Evolutionary conservation across 495 filamentous ascomycete species (phyloP).

Genomic region (Podospora australis): DNA sequence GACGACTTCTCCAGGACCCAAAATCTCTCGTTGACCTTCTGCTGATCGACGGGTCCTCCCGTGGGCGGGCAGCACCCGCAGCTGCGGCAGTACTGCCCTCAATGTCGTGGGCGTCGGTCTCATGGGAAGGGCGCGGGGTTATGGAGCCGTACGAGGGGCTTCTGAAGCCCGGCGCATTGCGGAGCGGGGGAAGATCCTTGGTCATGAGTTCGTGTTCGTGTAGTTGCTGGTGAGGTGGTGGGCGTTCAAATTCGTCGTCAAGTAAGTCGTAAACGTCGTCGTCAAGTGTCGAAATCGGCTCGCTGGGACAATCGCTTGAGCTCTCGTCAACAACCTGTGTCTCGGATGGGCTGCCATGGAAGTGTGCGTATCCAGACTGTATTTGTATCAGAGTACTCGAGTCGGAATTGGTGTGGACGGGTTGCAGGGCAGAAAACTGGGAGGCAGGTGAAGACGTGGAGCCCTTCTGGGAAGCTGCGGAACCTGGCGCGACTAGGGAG

Average conservation of each 20-base stretch:
- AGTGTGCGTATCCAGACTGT: too few relatives aligned
- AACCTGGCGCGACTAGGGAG: slow-evolving; percentile 3
- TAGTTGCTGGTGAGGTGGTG: background rate
- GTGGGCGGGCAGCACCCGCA: slow-evolving; percentile 13
- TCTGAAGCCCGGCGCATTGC: slow-evolving; percentile 51
- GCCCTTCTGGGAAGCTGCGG: slow-evolving; percentile 4
- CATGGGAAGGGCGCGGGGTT: slow-evolving; percentile 23
- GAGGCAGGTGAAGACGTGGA: slow-evolving; percentile 9
- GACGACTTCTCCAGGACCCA: slow-evolving; percentile 9
- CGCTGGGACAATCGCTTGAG: slow-evolving; percentile 8
- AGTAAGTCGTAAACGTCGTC: background rate
- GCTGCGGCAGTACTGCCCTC: slow-evolving; percentile 22
- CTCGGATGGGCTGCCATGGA: slow-evolving; percentile 18
- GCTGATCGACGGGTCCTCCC: slow-evolving; percentile 8
- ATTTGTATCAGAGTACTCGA: background rate
- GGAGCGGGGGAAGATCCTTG: slow-evolving; percentile 48
- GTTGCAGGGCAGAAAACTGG: slow-evolving; percentile 7
- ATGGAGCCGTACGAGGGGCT: slow-evolving; percentile 55
- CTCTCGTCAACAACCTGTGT: slow-evolving; percentile 6
- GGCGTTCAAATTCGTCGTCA: background rate
- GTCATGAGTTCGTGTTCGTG: slow-evolving; percentile 52
- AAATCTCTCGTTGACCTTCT: background rate
- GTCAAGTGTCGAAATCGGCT: slow-evolving; percentile 6
- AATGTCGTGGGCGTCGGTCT: slow-evolving; percentile 9
- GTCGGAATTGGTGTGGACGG: background rate